phyloP scores from a whole-genome alignment of 805 yeast species.

The Hanseniaspora vineae region DNA sequence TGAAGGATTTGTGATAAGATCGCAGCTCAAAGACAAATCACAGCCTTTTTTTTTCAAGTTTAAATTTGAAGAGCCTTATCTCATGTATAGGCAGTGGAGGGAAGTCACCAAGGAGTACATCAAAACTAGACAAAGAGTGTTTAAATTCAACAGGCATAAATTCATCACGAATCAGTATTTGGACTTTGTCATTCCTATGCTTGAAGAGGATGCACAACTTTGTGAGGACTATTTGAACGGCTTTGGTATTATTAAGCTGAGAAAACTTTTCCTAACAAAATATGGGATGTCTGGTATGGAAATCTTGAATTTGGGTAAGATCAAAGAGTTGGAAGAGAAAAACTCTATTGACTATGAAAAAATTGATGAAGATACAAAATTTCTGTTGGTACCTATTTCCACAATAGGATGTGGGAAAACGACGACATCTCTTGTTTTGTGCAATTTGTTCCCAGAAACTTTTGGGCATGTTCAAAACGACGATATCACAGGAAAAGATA shows the following conservation, averaged over 20 bases:
- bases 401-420: constrained; percentile 95
- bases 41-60: constrained; percentile 72
- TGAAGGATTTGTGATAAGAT: constrained; percentile 89
- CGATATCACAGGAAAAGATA: constrained; percentile 39
- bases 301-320: constrained; percentile 33
- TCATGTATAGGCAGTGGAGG: constrained; percentile 81
- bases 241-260: constrained; percentile 59
- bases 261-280: constrained; percentile 49
- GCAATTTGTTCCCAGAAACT: constrained; percentile 34
- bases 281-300: constrained; percentile 48
- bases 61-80: constrained; percentile 91
- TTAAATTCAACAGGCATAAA: constrained; percentile 38
- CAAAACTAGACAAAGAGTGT: constrained; percentile 13
- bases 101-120: constrained; percentile 64
- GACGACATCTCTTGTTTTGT: constrained; percentile 54
- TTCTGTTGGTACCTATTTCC: constrained; percentile 68
- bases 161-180: constrained; percentile 55
- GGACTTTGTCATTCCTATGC: constrained; percentile 45
- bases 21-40: constrained; percentile 24
- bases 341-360: constrained; percentile 26
- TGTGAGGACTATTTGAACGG: constrained; percentile 37
- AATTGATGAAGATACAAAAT: constrained; percentile 32
- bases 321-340: constrained; percentile 26
- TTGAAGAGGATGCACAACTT: constrained; percentile 36
- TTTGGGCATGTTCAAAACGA: constrained; percentile 82